phyloP scores from a whole-genome alignment of 768 basidiomycete genomes.

The Suillus luteus region DNA sequence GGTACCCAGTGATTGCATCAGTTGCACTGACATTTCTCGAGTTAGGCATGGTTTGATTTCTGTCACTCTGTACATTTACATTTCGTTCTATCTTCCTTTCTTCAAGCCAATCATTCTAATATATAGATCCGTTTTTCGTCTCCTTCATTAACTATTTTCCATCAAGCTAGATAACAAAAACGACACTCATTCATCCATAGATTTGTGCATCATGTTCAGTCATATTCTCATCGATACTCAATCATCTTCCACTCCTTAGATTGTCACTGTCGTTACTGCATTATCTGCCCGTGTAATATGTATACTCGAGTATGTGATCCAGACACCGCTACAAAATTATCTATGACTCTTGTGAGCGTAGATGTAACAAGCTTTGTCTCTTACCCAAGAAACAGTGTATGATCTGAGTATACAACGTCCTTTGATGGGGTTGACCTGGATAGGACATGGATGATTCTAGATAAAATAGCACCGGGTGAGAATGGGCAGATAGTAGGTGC shows the following conservation, averaged over 20 bases:
- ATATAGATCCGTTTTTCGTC: conserved; percentile 12
- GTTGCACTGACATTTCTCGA: background rate
- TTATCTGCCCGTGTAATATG: background rate
- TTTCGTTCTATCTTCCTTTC: conserved; percentile 19
- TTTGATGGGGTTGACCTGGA: conserved; percentile 38
- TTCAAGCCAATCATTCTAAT: conserved; percentile 9
- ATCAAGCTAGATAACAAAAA: background rate
- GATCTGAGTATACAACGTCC: conserved; percentile 44
- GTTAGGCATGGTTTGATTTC: conserved; percentile 2
- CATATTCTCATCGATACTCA: background rate
- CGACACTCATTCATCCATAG: background rate
- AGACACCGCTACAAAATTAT: conserved; percentile 17
- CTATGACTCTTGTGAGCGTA: background rate
- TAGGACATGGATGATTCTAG: conserved; percentile 42
- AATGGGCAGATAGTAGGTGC: conserved; percentile 44
- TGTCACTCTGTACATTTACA: conserved; percentile 12
- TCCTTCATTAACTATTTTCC: conserved; percentile 18
- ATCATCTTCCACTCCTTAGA: conserved; percentile 2
- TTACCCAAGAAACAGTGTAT: conserved; percentile 40
- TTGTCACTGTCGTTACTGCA: conserved; percentile 3
- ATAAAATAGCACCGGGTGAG: conserved; percentile 41
- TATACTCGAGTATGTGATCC: background rate
- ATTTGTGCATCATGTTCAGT: background rate
- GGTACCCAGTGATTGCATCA: conserved; percentile 1
- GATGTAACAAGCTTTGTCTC: conserved; percentile 1